Evolutionary conservation across 805 yeast species (phyloP).

Genomic region (Lachancea lanzarotensis): DNA sequence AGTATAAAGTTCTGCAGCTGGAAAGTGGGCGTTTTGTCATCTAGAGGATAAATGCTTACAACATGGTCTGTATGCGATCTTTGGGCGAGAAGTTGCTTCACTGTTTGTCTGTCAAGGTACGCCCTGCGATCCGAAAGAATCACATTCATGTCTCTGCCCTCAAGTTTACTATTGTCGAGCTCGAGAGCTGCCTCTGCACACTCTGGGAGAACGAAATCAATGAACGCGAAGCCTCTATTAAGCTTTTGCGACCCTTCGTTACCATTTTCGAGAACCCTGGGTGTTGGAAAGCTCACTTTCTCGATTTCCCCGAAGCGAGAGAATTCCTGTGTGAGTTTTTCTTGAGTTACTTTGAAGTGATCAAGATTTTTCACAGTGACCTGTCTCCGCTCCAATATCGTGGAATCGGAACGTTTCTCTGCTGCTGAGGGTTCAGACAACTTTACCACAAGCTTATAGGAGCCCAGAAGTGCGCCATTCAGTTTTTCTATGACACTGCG

Average conservation of each 20-base stretch:
- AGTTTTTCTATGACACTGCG: conserved; percentile 36
- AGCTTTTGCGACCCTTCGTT: conserved; percentile 18
- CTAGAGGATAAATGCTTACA: conserved; percentile 25
- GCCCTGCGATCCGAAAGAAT: conserved; percentile 40
- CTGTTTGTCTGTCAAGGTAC: conserved; percentile 30
- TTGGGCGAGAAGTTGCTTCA: conserved; percentile 25
- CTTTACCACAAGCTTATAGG: conserved; percentile 46
- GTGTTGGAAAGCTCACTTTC: conserved; percentile 31
- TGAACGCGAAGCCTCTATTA: conserved; percentile 63
- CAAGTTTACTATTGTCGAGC: conserved; percentile 37
- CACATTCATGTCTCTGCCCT: conserved; percentile 45
- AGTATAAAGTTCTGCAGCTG: conserved; percentile 17
- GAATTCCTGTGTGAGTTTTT: conserved; percentile 38
- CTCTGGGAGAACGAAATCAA: conserved; percentile 39
- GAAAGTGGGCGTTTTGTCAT: conserved; percentile 22
- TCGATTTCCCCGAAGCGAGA: conserved; percentile 48
- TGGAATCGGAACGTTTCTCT: conserved; percentile 38
- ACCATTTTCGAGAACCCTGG: background rate
- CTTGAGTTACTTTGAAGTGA: conserved; percentile 37
- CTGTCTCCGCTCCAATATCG: conserved; percentile 48
- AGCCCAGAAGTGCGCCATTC: conserved; percentile 36
- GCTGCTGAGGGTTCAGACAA: conserved; percentile 52
- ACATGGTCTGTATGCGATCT: conserved; percentile 13
- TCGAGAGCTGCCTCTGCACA: conserved; percentile 45
- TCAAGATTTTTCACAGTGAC: conserved; percentile 49